Evolutionary conservation across 371 early-diverging fungal genomes (phyloP).

Genomic region (Lichtheimia ornata): DNA sequence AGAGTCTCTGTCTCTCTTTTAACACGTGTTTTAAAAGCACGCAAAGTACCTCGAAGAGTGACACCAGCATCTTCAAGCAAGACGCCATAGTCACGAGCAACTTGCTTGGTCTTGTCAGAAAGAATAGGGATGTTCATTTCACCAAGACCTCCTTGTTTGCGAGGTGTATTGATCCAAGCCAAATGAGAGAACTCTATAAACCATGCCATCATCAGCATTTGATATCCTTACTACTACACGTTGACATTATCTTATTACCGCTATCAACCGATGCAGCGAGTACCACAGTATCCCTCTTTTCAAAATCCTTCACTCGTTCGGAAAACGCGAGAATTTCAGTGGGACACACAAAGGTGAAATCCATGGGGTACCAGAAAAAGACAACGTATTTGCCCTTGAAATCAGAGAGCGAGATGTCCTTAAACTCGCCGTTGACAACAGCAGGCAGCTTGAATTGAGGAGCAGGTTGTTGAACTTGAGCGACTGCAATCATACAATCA

Average conservation of each 20-base stretch:
- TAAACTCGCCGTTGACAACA: slow-evolving; percentile 78
- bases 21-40: not conserved
- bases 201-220: too few relatives aligned
- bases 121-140: slow-evolving; percentile 69
- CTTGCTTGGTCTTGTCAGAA: slow-evolving; percentile 70
- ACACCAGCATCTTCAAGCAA: slow-evolving; percentile 64
- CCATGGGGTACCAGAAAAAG: slow-evolving; percentile 51
- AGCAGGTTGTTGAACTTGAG: slow-evolving; percentile 48
- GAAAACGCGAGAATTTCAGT: slow-evolving; percentile 91
- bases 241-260: slow-evolving; percentile 31
- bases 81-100: slow-evolving; percentile 72
- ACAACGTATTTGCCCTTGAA: slow-evolving; percentile 79
- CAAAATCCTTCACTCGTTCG: slow-evolving; percentile 85
- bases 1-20: not conserved
- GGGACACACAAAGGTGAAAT: slow-evolving; percentile 85
- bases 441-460: slow-evolving; percentile 77
- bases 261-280: slow-evolving; percentile 50
- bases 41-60: slow-evolving; percentile 37
- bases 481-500: slow-evolving; percentile 5
- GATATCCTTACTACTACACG: not conserved
- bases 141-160: slow-evolving; percentile 82
- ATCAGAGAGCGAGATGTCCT: slow-evolving; percentile 76
- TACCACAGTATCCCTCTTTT: slow-evolving; percentile 55
- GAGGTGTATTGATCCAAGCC: slow-evolving; percentile 68
- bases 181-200: slow-evolving; percentile 45